Conservation (phyloP, 2,329 filamentous ascomycete species). For the Coleophoma eucalyptorum region DNA sequence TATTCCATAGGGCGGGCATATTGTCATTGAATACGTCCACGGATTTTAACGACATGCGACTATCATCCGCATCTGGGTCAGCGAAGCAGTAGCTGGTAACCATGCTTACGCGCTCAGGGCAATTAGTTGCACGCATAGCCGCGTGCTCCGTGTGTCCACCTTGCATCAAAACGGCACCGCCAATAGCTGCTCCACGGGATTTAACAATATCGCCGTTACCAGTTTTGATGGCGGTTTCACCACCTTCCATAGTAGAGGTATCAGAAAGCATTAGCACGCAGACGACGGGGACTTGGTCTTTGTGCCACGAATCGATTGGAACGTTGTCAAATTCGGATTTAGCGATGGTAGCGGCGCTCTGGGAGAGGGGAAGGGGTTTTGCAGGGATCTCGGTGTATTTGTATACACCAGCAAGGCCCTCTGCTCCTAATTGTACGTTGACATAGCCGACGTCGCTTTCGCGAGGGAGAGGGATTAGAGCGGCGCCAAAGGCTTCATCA, state of each 20-base stretch:
- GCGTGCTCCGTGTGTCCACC: conserved; percentile 34
- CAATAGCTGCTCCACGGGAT: conserved; percentile 21
- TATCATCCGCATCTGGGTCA: background rate
- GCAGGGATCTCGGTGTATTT: conserved; percentile 6
- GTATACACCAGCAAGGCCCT: conserved; percentile 5
- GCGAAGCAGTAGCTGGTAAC: conserved; percentile 29
- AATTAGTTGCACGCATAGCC: conserved; percentile 28
- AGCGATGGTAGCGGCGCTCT: background rate
- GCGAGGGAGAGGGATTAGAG: conserved; percentile 5
- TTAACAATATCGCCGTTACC: conserved; percentile 34
- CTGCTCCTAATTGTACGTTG: conserved; percentile 9
- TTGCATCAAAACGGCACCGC: conserved; percentile 33
- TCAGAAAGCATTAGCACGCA: conserved; percentile 43
- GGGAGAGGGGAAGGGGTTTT: background rate
- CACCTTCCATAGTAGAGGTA: conserved; percentile 36
- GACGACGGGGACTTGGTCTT: conserved; percentile 39
- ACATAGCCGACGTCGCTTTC: conserved; percentile 8
- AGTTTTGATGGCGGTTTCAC: conserved; percentile 55
- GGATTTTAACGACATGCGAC: background rate
- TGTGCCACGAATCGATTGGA: conserved; percentile 35
- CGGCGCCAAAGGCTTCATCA: conserved; percentile 6
- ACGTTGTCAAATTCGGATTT: conserved; percentile 1
- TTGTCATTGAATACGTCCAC: background rate
- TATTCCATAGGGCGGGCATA: background rate
- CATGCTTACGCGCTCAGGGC: conserved; percentile 34